These are phyloP conservation scores for Olyra latifolia DNA, from an alignment of 176 grass and related monocot genomes.

Conservation along the genomic window DNA sequence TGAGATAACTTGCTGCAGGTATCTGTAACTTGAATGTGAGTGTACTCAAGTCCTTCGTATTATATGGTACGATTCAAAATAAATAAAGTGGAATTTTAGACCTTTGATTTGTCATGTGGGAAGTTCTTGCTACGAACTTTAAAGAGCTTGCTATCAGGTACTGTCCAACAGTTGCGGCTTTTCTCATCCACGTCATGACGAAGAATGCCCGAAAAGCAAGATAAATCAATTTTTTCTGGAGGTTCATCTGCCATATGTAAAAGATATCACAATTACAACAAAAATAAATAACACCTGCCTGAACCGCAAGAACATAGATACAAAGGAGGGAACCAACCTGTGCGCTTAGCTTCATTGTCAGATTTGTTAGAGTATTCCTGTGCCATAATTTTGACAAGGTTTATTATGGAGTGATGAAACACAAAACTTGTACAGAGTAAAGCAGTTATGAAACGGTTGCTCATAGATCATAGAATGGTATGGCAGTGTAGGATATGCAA, in stretches of 20 bases:
- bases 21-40: slow-evolving; percentile 46
- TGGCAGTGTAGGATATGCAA: slow-evolving; percentile 9
- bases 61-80: slow-evolving; percentile 1
- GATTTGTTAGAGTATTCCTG: slow-evolving; percentile 51
- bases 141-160: slow-evolving; percentile 82
- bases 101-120: slow-evolving; percentile 91
- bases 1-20: slow-evolving; percentile 76
- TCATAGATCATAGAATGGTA: neutral
- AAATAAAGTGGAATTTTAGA: slow-evolving; percentile 31
- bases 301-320: slow-evolving; percentile 7
- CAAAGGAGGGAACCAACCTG: slow-evolving; percentile 43
- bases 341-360: slow-evolving; percentile 52
- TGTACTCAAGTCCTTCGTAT: slow-evolving; percentile 13
- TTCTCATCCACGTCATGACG: slow-evolving; percentile 59
- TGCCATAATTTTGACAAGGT: slow-evolving; percentile 35
- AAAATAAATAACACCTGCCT: neutral
- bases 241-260: slow-evolving; percentile 54
- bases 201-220: slow-evolving; percentile 76
- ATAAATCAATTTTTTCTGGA: slow-evolving; percentile 63
- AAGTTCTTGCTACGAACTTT: slow-evolving; percentile 93
- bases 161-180: slow-evolving; percentile 78
- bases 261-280: slow-evolving; percentile 1
- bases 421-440: slow-evolving; percentile 1
- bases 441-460: neutral
- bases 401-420: slow-evolving; percentile 25